Evolutionary conservation across 2,329 filamentous ascomycete genomes (phyloP).

Genomic region (Ceratocystis lukuohia): DNA sequence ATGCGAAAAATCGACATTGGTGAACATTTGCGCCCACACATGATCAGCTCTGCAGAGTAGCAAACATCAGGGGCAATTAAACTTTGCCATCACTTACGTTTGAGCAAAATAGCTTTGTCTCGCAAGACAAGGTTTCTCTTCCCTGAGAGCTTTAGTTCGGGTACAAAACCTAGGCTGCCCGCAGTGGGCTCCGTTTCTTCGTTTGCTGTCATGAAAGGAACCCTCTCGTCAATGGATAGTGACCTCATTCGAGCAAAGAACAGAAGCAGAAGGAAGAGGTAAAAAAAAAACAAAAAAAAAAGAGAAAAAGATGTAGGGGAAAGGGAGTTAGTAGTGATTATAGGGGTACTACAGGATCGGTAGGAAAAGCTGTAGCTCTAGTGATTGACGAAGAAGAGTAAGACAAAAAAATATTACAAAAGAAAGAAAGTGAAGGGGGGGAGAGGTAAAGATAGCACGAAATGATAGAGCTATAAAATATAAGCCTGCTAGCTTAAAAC

Average conservation of each 20-base stretch:
- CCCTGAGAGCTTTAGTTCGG: conserved; percentile 20
- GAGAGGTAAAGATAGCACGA: neutral
- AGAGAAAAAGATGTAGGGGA: neutral
- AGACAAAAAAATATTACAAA: neutral
- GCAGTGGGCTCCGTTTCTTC: conserved; percentile 9
- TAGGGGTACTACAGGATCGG: neutral
- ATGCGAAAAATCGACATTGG: neutral
- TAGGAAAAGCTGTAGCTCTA: neutral
- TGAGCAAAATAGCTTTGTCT: conserved; percentile 20
- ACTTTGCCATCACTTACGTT: conserved; percentile 20
- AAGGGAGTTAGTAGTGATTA: no score
- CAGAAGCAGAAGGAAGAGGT: neutral
- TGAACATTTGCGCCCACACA: neutral
- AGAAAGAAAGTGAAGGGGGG: neutral
- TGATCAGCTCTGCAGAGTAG: neutral
- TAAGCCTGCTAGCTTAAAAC: neutral
- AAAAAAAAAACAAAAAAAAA: neutral
- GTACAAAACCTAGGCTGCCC: neutral
- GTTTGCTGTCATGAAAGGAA: conserved; percentile 17
- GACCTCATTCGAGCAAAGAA: conserved; percentile 8
- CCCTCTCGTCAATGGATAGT: conserved; percentile 14
- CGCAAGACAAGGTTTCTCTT: conserved; percentile 20
- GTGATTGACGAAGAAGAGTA: neutral
- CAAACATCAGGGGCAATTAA: neutral
- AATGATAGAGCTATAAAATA: neutral